Conservation (phyloP, 139 green algal genomes). For the Chlamydomonas eustigma region DNA sequence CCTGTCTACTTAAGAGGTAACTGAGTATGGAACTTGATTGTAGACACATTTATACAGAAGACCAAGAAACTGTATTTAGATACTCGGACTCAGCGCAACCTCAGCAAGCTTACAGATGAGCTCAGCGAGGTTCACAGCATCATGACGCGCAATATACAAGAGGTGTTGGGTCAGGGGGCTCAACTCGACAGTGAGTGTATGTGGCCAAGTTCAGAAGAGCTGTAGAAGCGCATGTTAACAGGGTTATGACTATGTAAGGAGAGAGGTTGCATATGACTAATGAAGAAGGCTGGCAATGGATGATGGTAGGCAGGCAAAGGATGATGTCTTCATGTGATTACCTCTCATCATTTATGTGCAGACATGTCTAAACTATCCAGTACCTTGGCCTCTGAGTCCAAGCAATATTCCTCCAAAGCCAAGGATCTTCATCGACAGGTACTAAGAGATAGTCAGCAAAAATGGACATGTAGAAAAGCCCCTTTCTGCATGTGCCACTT, state of each 20-base stretch:
- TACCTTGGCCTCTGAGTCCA: constrained; percentile 75
- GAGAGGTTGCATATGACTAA: background rate
- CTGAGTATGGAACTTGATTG: too few species aligned
- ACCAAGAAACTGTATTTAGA: constrained; percentile 98
- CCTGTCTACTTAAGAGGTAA: too few species aligned
- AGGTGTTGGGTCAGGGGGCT: constrained; percentile 95
- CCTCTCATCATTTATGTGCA: constrained; percentile 21
- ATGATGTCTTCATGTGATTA: background rate
- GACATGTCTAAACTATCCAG: constrained; percentile 82
- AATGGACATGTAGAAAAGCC: too few species aligned
- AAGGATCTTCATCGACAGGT: constrained; percentile 81
- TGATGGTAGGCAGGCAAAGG: background rate
- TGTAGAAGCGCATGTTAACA: background rate
- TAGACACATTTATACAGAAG: constrained; percentile 99
- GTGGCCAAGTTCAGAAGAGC: background rate
- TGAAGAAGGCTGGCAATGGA: background rate
- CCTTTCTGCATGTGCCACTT: background rate
- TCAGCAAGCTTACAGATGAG: constrained; percentile 87
- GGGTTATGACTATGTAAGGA: background rate
- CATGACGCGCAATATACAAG: constrained; percentile 98
- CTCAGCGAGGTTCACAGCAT: constrained; percentile 86
- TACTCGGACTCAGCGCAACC: constrained; percentile 94
- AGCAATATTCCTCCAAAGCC: constrained; percentile 76
- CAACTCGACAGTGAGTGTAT: constrained; percentile 85
- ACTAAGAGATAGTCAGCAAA: background rate